Percentiles rank a stretch among this genome's conserved stretches.
Evolutionary conservation across 345 rosid genomes (phyloP).

Genomic region (Moricandia moricandioides): DNA sequence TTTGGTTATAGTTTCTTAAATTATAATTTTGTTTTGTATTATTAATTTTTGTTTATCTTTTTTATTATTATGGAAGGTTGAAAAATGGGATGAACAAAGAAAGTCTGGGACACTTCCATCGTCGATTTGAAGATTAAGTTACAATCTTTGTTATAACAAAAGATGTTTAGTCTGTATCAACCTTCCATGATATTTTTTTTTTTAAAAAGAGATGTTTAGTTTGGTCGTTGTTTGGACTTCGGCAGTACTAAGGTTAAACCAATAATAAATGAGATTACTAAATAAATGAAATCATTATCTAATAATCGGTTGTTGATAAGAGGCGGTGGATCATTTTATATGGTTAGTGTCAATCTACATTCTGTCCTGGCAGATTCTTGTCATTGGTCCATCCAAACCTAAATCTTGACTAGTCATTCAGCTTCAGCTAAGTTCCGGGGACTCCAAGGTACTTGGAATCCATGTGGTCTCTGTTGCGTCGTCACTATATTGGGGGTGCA

Average conservation of each 20-base stretch:
- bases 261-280: not conserved
- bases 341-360: too few relatives aligned
- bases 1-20: not conserved
- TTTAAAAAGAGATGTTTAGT: not conserved
- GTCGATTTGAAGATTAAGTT: not conserved
- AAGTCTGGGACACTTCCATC: slow-evolving; percentile 17
- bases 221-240: not conserved
- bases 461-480: not conserved
- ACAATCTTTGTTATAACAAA: not conserved
- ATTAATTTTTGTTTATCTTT: not conserved
- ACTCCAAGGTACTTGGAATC: not conserved
- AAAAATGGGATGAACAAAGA: slow-evolving; percentile 30
- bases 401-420: not conserved
- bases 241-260: not conserved
- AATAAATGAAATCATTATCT: not conserved
- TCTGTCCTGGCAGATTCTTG: too few relatives aligned
- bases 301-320: not conserved
- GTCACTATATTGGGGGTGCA: not conserved
- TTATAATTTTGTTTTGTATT: not conserved
- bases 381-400: not conserved
- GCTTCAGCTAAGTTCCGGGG: not conserved
- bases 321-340: not conserved
- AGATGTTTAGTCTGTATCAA: too few relatives aligned
- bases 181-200: too few relatives aligned
- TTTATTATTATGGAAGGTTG: not conserved